phyloP scores from a whole-genome alignment of 2,329 filamentous ascomycete species.

The Ceratocystis papillata region DNA sequence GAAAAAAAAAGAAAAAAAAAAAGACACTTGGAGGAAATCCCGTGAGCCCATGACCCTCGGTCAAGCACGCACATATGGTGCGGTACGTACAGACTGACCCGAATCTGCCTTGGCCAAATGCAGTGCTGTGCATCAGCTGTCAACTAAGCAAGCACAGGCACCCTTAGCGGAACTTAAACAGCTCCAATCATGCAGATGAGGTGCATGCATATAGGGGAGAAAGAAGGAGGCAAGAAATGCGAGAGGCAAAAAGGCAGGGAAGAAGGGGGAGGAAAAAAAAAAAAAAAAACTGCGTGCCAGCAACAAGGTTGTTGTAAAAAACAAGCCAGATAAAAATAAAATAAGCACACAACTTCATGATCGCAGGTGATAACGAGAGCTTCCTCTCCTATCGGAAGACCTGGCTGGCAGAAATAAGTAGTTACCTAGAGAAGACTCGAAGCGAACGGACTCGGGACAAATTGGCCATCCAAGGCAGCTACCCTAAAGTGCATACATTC shows the following conservation, averaged over 20 bases:
- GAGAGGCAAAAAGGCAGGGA: neutral
- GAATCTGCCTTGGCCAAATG: neutral
- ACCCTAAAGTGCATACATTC: neutral
- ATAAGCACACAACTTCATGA: neutral
- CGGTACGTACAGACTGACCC: neutral
- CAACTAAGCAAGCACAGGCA: constrained; percentile 3
- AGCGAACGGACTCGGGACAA: neutral
- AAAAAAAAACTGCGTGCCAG: too few species aligned
- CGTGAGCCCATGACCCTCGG: too few species aligned
- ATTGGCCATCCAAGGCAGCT: neutral
- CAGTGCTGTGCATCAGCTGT: constrained; percentile 9
- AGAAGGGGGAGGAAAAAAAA: neutral
- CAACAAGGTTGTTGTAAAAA: neutral
- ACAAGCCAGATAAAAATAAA: neutral
- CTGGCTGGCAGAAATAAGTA: neutral
- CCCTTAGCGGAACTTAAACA: neutral
- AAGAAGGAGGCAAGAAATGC: neutral
- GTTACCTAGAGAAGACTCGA: neutral
- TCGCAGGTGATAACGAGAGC: neutral
- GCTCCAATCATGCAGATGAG: neutral
- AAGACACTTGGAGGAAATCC: neutral
- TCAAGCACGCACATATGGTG: too few species aligned
- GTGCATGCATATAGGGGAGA: neutral
- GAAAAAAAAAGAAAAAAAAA: neutral
- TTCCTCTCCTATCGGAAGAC: too few species aligned